Evolutionary conservation across 2,329 filamentous ascomycete species (phyloP), one percentile per base, ranked within the genome.

Genomic region (Furcasterigmium furcatum): DNA sequence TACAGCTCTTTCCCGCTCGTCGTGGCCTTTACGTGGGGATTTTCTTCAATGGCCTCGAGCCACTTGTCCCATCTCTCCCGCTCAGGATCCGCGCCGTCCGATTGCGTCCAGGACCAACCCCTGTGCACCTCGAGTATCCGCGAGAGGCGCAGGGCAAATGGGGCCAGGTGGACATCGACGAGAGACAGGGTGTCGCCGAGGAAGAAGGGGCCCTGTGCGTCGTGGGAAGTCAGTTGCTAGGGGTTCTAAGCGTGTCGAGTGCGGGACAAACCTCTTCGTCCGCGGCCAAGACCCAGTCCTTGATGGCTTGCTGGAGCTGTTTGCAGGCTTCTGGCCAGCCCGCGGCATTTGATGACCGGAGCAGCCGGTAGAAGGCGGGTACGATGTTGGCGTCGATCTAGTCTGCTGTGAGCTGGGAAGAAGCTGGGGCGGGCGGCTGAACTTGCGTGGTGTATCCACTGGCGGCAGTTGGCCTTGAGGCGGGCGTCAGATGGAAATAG

Each of bases 371-470:
- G 70, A 95, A 95, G 10, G 73, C 69, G 0, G 89, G 87, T 2
- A 95, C 79, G 45, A 95, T 82, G 52, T 84, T 76, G 25, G 84
- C 78, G 60, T 94, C 91, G 59, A 91, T 82, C 83, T 87, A 10
- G 16, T 25, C 10, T 35, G 8, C 10, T 4, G 18, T 19, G 14
- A 16, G 8, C 41, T 34, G 9, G 21, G 41, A 39, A 21, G 24
- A 32, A 5, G 29, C 9, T 16, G 9, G 19, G 7, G 24, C n/a
- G 13, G 22, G 7, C 27, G 13, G 16, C 13, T 8, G 18, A 19
- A 61, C 79, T 63, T 66, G 89, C 83, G 70, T 94, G 88, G 53
- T 92, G 86, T 21, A 82, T 77, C 90, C 90, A 95, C 9, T 94
- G 67, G 36, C 90, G 80, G 47, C 82, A 89, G 46, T 87, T 81